Percentiles rank a stretch among this genome's conserved stretches.
Evolutionary conservation across 176 grass and related monocot genomes (phyloP).

Genomic region (maize (Zea mays)): Zm-B73-REFERENCE-NAM-5.0 NC_050097.1:106252001-106252500

Average conservation of each 20-base stretch:
- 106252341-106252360: background rate
- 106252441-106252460: constrained; percentile 20
- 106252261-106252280: background rate
- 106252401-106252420: background rate
- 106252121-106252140: background rate
- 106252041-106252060: constrained; percentile 30
- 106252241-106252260: background rate
- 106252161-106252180: background rate
- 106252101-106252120: background rate
- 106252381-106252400: constrained; percentile 10
- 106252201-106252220: background rate
- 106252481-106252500: background rate
- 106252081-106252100: constrained; percentile 16
- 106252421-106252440: constrained; percentile 45
- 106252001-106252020: constrained; percentile 3
- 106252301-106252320: background rate
- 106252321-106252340: too few species aligned
- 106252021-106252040: constrained; percentile 16
- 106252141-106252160: constrained; percentile 11
- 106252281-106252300: background rate
- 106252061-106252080: constrained; percentile 33
- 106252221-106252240: background rate
- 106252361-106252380: background rate
- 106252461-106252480: background rate
- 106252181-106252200: background rate